These are phyloP conservation scores for Rhytidiadelphus loreus DNA, from an alignment of 225 moss, liverwort and hornwort genomes.

Conservation along the genomic window DNA sequence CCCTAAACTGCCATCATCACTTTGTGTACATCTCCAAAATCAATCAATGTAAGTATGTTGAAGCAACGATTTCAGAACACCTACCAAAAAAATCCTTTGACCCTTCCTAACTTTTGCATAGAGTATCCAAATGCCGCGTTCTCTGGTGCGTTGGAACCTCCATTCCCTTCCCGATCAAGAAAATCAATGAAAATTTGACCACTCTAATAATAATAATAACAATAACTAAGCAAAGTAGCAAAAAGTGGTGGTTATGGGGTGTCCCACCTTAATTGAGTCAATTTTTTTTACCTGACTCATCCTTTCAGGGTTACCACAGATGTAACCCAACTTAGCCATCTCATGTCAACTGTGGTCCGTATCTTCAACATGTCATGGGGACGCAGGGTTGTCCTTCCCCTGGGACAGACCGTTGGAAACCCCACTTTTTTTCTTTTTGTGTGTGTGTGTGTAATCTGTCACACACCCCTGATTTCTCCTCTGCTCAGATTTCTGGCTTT, in stretches of 20 bases:
- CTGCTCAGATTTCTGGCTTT: neutral
- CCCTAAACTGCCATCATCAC: too few species aligned
- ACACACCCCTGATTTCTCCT: neutral
- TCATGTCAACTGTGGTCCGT: neutral
- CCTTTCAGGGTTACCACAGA: too few species aligned
- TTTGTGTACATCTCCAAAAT: neutral
- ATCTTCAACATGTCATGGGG: neutral
- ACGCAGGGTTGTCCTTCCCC: neutral
- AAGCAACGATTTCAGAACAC: neutral
- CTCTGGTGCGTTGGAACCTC: rapidly evolving
- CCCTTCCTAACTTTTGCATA: neutral
- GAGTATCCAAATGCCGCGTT: rapidly evolving
- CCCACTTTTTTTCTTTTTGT: neutral
- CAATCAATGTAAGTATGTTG: rapidly evolving
- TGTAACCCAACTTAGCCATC: neutral
- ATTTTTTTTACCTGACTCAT: too few species aligned
- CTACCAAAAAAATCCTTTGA: too few species aligned
- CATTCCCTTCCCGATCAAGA: neutral
- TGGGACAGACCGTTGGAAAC: neutral
- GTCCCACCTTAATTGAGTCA: too few species aligned
- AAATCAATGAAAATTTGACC: neutral
- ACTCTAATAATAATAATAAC: neutral
- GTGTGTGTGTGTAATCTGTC: neutral
- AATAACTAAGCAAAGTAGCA: neutral
- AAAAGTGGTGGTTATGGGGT: too few species aligned